Conservation (phyloP, 164 flowering plant genomes). For the Cinnamomum chago region DNA sequence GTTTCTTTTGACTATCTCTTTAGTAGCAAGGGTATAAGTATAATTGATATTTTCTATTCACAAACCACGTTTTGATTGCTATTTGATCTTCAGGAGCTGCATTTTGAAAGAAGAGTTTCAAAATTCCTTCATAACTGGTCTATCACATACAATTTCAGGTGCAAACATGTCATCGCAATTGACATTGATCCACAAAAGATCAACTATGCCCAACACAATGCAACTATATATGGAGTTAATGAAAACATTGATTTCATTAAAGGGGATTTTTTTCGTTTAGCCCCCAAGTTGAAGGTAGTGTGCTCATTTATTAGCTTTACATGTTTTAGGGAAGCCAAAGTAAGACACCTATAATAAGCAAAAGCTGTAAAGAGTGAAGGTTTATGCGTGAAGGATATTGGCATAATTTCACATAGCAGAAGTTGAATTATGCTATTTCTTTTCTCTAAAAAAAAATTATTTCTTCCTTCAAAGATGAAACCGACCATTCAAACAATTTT, state of each 20-base stretch:
- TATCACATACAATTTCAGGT: slow-evolving; percentile 34
- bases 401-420: background rate
- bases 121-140: background rate
- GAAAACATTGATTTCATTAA: slow-evolving; percentile 66
- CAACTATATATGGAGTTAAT: slow-evolving; percentile 76
- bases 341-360: background rate
- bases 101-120: background rate
- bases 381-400: background rate
- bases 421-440: background rate
- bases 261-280: slow-evolving; percentile 70
- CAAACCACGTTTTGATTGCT: background rate
- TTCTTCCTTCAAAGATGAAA: background rate
- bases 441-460: too few species aligned
- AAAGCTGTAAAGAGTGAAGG: background rate
- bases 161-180: slow-evolving; percentile 73
- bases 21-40: background rate
- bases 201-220: slow-evolving; percentile 78
- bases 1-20: background rate
- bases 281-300: slow-evolving; percentile 71
- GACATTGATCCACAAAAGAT: slow-evolving; percentile 88
- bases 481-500: background rate
- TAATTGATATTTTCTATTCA: background rate
- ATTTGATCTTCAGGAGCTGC: background rate
- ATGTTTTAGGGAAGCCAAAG: background rate
- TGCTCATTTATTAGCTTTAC: background rate